These are phyloP conservation scores for Tolypocladium endophyticum DNA, from an alignment of 2,329 filamentous ascomycete species.

Conservation along the genomic window DNA sequence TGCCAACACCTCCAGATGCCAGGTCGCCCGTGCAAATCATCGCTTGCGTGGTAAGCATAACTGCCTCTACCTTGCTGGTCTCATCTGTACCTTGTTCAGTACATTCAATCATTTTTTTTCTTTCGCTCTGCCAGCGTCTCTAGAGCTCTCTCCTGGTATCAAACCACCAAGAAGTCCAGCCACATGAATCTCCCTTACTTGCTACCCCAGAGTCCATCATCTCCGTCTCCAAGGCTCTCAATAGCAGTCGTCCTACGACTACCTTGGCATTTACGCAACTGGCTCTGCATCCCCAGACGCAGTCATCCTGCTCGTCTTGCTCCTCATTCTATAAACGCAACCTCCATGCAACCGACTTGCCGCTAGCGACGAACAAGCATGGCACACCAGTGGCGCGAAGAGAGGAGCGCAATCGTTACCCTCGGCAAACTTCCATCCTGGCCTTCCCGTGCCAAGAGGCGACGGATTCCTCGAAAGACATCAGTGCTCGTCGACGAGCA, in stretches of 20 bases:
- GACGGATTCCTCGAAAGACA: neutral
- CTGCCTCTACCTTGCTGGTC: neutral
- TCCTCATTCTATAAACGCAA: neutral
- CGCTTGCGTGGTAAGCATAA: neutral
- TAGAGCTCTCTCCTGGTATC: neutral
- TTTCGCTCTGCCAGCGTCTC: neutral
- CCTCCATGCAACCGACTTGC: neutral
- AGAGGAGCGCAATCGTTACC: neutral
- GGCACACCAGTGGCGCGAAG: neutral
- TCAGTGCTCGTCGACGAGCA: neutral
- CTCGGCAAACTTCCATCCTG: neutral
- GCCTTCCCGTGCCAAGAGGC: neutral
- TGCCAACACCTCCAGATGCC: neutral
- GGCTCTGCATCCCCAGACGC: neutral
- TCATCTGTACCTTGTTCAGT: neutral
- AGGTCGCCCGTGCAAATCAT: neutral
- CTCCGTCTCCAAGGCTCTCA: neutral
- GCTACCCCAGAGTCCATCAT: neutral
- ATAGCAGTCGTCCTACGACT: neutral
- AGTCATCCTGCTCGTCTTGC: neutral
- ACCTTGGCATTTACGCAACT: neutral
- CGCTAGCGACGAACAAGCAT: neutral
- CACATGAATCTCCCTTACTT: neutral
- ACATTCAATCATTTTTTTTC: neutral
- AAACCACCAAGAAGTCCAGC: neutral